phyloP scores from a whole-genome alignment of 2,329 filamentous ascomycete species.

The Aspergillus proliferans region DNA sequence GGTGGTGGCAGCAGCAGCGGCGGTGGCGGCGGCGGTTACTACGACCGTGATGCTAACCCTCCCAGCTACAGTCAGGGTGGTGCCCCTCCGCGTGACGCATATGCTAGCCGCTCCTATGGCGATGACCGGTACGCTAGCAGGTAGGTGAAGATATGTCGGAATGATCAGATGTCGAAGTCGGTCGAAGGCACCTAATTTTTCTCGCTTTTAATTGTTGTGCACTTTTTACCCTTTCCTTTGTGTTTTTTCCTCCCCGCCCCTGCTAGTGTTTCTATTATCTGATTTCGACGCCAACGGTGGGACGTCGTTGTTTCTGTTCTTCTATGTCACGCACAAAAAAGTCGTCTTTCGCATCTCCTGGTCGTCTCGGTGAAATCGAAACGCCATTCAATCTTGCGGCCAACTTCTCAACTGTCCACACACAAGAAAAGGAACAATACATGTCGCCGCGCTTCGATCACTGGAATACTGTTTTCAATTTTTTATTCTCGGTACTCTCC shows the following conservation, averaged over 20 bases:
- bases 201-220: conserved; percentile 13
- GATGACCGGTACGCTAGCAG: conserved; percentile 37
- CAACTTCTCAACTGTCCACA: conserved; percentile 26
- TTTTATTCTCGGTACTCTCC: conserved; percentile 34
- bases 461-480: conserved; percentile 33
- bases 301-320: conserved; percentile 32
- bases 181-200: conserved; percentile 13
- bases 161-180: conserved; percentile 12
- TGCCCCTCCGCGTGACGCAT: conserved; percentile 34
- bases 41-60: conserved; percentile 49
- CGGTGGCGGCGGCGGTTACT: conserved; percentile 45
- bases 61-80: conserved; percentile 38
- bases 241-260: conserved; percentile 19
- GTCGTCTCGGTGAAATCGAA: conserved; percentile 31
- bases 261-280: conserved; percentile 11
- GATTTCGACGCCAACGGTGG: conserved; percentile 31
- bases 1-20: conserved; percentile 28
- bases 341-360: conserved; percentile 29
- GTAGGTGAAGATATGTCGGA: conserved; percentile 29
- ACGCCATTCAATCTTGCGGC: conserved; percentile 27
- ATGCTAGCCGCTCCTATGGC: conserved; percentile 31
- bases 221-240: conserved; percentile 24
- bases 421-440: conserved; percentile 11
- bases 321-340: conserved; percentile 20
- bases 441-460: conserved; percentile 31